Base-by-base conservation (phyloP, 1,139 yeast species). In the Blastobotrys capitulatus region DNA sequence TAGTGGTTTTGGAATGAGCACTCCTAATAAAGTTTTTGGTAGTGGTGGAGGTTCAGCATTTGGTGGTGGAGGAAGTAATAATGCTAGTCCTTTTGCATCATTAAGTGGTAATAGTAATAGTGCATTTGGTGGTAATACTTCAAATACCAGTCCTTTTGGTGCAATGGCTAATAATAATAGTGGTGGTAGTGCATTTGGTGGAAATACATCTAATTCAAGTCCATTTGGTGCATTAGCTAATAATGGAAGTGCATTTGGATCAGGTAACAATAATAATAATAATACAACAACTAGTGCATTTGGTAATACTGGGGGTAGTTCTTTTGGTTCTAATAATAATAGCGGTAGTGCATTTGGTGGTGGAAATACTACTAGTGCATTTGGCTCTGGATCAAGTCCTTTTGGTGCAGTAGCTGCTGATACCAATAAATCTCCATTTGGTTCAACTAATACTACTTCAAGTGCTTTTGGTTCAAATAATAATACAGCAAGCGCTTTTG, bases 171-270 rank as follows among this genome's bases (percentile, higher is more conserved):
- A 38, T 6, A 41, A 16, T 15, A 34, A 34, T 16, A 34, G 19
- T 10, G 18, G 8, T 19, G 12, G 10, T 27, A 35, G 50, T 31
- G 52, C 50, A 1, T 54, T 50, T 45, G 57, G 58, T 20, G 18
- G n/a, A 3, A 37, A 25, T 12, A n/a, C n/a, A n/a, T 26, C 29
- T 10, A 20, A 20, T 9, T 7, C 38, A 6, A 42, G 45, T 18
- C 45, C 45, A 15, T 42, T 42, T 42, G 42, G 53, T 2, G 47
- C 46, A 13, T 34, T 49, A 46, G 53, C 55, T n/a, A 38, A 48
- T 20, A 16, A 26, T 22, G 19, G 19, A 6, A n/a, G n/a, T n/a
- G n/a, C n/a, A n/a, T n/a, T n/a, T n/a, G n/a, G n/a, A n/a, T n/a
- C n/a, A n/a, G n/a, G n/a, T n/a, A n/a, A n/a, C n/a, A n/a, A n/a